phyloP scores from a whole-genome alignment of 441 rosid species.

The Lepidium campestre region DNA sequence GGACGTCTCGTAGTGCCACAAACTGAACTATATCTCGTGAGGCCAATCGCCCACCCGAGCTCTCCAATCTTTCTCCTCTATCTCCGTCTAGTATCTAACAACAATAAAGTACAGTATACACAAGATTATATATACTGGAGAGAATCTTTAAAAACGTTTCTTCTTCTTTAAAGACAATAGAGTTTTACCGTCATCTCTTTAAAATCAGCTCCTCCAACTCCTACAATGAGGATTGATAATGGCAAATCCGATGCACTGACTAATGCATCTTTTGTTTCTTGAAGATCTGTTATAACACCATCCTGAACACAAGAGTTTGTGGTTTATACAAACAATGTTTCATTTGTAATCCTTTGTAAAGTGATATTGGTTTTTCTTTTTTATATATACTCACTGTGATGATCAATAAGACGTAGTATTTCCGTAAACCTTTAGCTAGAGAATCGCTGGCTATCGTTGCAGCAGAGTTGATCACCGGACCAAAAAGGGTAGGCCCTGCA shows the following conservation, averaged over 20 bases:
- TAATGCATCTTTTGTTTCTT: slow-evolving; percentile 92
- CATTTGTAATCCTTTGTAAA: not conserved
- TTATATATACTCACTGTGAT: slow-evolving; percentile 57
- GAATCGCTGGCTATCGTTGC: slow-evolving; percentile 72
- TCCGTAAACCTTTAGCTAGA: slow-evolving; percentile 48
- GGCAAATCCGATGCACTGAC: slow-evolving; percentile 95
- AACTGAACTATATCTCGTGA: slow-evolving; percentile 93
- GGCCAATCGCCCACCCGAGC: slow-evolving; percentile 74
- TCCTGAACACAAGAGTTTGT: slow-evolving; percentile 39
- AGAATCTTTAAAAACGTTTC: not conserved
- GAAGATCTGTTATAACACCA: slow-evolving; percentile 95
- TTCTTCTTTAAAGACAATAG: not conserved
- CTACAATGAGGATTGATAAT: slow-evolving; percentile 80
- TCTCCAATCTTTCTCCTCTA: slow-evolving; percentile 82
- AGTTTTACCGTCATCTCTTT: slow-evolving; percentile 86
- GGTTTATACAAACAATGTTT: not conserved
- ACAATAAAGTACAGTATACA: not conserved
- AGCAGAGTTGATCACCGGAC: slow-evolving; percentile 71
- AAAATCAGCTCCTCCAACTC: slow-evolving; percentile 97
- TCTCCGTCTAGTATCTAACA: slow-evolving; percentile 78
- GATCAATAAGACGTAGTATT: slow-evolving; percentile 73
- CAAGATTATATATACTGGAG: not conserved
- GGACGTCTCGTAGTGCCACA: slow-evolving; percentile 70
- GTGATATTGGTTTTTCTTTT: not conserved
- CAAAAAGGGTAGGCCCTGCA: slow-evolving; percentile 97